Evolutionary conservation across 2,329 filamentous ascomycete species (phyloP).

Genomic region (Fusarium staphyleae): DNA sequence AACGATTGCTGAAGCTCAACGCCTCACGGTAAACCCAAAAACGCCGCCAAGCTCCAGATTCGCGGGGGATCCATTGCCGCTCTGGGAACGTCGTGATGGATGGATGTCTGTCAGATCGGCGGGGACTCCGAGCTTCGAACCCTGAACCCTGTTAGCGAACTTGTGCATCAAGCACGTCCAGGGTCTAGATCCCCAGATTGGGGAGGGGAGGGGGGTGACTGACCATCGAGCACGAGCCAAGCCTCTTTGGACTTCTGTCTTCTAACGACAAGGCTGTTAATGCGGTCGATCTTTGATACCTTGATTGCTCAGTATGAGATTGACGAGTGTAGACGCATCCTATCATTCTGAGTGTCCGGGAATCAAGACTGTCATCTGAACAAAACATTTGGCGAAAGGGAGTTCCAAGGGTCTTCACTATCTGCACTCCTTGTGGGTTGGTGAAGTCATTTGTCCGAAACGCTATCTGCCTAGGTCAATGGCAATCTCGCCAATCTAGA

Average conservation of each 20-base stretch:
- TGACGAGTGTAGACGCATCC: background rate
- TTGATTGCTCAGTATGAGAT: background rate
- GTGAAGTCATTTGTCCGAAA: background rate
- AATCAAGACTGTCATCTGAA: background rate
- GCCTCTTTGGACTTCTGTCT: background rate
- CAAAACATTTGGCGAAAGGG: background rate
- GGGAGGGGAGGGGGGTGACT: too few relatives aligned
- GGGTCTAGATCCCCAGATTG: conserved; percentile 31
- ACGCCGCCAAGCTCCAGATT: conserved; percentile 21
- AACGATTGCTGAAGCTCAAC: conserved; percentile 6
- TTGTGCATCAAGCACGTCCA: conserved; percentile 23
- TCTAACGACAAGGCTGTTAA: conserved; percentile 10
- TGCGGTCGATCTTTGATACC: background rate
- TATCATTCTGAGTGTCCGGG: background rate
- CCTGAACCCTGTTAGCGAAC: conserved; percentile 37
- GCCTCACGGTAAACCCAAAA: conserved; percentile 16
- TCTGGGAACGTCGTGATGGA: background rate
- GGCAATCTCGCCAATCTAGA: background rate
- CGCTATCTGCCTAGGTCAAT: background rate
- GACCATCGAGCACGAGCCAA: conserved; percentile 27
- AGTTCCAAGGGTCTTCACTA: background rate
- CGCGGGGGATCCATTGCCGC: conserved; percentile 3
- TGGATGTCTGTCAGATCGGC: conserved; percentile 26
- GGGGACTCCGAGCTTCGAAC: conserved; percentile 28
- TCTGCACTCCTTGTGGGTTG: background rate